These are phyloP conservation scores for Fagus crenata DNA, from an alignment of 306 rosid species.

Conservation along the genomic window DNA sequence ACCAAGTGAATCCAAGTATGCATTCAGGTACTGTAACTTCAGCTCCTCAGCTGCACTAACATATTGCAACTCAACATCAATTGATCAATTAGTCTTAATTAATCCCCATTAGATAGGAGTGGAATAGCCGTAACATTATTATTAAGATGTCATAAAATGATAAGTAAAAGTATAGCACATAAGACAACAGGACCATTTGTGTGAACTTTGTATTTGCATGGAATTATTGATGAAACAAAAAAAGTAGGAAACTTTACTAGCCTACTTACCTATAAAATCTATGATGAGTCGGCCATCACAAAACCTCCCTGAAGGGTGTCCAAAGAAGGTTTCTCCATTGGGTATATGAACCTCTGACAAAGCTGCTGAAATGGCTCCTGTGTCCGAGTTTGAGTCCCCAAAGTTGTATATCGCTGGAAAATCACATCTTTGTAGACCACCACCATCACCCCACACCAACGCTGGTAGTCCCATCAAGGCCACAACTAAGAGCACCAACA, in stretches of 20 bases:
- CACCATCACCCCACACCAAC: conserved; percentile 7
- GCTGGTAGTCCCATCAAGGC: conserved; percentile 3
- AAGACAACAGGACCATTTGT: not conserved
- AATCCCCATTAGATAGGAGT: too few species aligned
- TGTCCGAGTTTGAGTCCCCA: conserved; percentile 96
- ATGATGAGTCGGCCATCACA: conserved; percentile 83
- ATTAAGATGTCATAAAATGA: too few species aligned
- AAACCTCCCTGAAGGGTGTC: conserved; percentile 62
- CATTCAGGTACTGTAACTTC: conserved; percentile 69
- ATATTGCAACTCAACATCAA: not conserved
- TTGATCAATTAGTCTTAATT: too few species aligned
- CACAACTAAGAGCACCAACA: conserved; percentile 25
- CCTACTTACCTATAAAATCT: conserved; percentile 59
- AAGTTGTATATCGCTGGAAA: conserved; percentile 83
- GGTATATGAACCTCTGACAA: conserved; percentile 49
- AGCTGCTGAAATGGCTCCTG: conserved; percentile 68
- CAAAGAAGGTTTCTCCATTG: conserved; percentile 81
- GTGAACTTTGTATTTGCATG: not conserved
- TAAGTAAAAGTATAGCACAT: not conserved
- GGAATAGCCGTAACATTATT: too few species aligned
- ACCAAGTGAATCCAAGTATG: conserved; percentile 82
- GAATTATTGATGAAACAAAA: not conserved
- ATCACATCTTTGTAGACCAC: conserved; percentile 37
- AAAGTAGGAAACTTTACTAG: not conserved
- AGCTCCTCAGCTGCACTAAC: conserved; percentile 71